Evolutionary conservation across 257 asterid species (phyloP).

Genomic region (Lavandula angustifolia): DNA sequence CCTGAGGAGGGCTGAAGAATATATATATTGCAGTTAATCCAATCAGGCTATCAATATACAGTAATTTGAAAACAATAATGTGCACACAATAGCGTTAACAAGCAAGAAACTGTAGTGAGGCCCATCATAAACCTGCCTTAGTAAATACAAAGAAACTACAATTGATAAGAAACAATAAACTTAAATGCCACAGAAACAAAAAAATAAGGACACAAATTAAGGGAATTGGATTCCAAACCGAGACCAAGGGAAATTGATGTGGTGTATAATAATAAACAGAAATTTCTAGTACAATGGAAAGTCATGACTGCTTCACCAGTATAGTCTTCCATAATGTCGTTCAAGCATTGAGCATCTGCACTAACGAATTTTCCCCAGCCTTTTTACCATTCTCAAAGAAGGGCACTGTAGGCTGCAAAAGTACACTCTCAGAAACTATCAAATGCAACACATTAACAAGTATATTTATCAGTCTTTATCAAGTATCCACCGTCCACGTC

Average conservation of each 20-base stretch:
- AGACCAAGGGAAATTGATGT: background rate
- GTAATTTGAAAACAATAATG: too few relatives aligned
- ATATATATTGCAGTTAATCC: too few relatives aligned
- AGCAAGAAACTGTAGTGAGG: too few relatives aligned
- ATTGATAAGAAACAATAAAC: too few relatives aligned
- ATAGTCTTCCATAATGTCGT: constrained; percentile 75
- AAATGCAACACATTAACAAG: background rate
- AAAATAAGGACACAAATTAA: constrained; percentile 2
- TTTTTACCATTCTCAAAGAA: constrained; percentile 85
- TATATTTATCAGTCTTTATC: background rate
- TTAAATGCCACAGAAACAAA: too few relatives aligned
- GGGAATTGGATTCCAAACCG: constrained; percentile 14
- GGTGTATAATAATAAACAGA: background rate
- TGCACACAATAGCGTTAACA: too few relatives aligned
- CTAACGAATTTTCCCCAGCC: constrained; percentile 73
- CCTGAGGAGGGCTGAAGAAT: too few relatives aligned
- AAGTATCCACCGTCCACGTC: background rate
- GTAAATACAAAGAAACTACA: too few relatives aligned
- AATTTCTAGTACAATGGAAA: constrained; percentile 5
- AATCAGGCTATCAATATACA: too few relatives aligned
- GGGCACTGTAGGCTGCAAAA: constrained; percentile 87
- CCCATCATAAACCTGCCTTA: too few relatives aligned
- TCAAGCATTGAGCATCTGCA: constrained; percentile 74
- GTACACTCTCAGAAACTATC: constrained; percentile 27
- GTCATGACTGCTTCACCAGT: constrained; percentile 47